Conservation (phyloP, 345 rosid genomes). For the Sonneratia caseolaris region DNA sequence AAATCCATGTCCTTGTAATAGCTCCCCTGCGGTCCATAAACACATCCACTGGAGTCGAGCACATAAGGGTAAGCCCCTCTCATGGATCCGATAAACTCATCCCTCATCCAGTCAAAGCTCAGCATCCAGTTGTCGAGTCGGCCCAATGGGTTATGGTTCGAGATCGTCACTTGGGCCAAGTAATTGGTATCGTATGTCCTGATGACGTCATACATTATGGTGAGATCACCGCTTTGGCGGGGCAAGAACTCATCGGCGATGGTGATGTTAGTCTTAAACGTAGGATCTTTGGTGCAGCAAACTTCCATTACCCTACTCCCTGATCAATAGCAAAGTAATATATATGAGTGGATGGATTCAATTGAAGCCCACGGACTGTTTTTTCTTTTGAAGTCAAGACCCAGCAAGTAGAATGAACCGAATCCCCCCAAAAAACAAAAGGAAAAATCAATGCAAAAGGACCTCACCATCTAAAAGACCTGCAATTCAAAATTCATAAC, state of each 20-base stretch:
- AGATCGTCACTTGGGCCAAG: constrained; percentile 65
- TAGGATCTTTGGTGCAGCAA: constrained; percentile 59
- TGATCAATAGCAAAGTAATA: constrained; percentile 5
- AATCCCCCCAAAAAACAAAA: no score
- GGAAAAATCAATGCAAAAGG: no score
- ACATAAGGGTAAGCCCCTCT: constrained; percentile 77
- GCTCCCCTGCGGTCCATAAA: constrained; percentile 58
- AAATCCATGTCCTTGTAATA: constrained; percentile 48
- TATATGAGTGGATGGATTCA: background rate
- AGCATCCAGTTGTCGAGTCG: constrained; percentile 90
- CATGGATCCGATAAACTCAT: constrained; percentile 70
- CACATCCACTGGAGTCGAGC: constrained; percentile 65
- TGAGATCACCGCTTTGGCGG: constrained; percentile 74
- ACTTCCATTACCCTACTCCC: constrained; percentile 53
- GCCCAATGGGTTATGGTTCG: constrained; percentile 76
- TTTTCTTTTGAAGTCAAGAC: no score
- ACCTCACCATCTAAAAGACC: no score
- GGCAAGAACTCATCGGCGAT: constrained; percentile 52
- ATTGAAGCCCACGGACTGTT: background rate
- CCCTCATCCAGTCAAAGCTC: constrained; percentile 89
- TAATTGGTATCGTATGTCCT: constrained; percentile 68
- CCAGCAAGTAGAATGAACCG: no score
- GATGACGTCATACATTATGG: constrained; percentile 80
- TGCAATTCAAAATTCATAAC: no score
- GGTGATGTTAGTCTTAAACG: constrained; percentile 44